Base-by-base conservation (phyloP, 2,329 filamentous ascomycete genomes). In the Diplodia mutila region DNA sequence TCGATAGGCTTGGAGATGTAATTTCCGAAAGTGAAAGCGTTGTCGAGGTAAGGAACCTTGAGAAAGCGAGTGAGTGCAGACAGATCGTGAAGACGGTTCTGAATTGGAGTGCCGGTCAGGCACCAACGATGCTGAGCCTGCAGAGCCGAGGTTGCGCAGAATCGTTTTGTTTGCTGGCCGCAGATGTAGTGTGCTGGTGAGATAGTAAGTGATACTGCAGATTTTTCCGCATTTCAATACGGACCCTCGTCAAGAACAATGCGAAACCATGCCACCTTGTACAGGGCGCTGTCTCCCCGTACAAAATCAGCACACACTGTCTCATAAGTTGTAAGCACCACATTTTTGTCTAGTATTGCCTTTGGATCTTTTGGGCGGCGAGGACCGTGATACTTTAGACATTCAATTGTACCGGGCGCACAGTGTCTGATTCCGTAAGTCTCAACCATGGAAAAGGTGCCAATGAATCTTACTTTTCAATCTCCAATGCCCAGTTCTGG, bases 101-200 rank as follows among this genome's bases (percentile, higher is more conserved):
- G 73, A 2, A 73, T 54, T 2, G 72, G 72, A 0, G 85, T 86
- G 0, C 84, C 85, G 0, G 83, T 84, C 0, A 86, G 75, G 69
- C 84, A 86, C 85, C 85, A 86, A n/a, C 85, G 76, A 0, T 77
- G 79, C 1, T 75, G 75, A 0, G 84, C 79, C 0, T 71, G 63
- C 0, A 87, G 75, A 0, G 77, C 73, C 27, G 70, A 69, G 9
- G 80, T 80, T 0, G 82, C 78, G 1, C 74, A 75, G 68, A 82
- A 78, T 25, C 82, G 79, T 0, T 76, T 78, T 1, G 82, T 85
- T 18, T 79, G 72, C 21, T 74, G 75, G 2, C 80, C 81, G 16
- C 83, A 80, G 34, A 85, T 85, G 2, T 75, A 74, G 64, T 85
- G 83, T 0, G 83, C 84, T 84, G 52, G 21, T 3, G 8, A 11